Percentiles rank a stretch among this genome's conserved stretches.
These are phyloP conservation scores for Ascochyta rabiei DNA, from an alignment of 2,329 filamentous ascomycete species.

Conservation along the genomic window DNA sequence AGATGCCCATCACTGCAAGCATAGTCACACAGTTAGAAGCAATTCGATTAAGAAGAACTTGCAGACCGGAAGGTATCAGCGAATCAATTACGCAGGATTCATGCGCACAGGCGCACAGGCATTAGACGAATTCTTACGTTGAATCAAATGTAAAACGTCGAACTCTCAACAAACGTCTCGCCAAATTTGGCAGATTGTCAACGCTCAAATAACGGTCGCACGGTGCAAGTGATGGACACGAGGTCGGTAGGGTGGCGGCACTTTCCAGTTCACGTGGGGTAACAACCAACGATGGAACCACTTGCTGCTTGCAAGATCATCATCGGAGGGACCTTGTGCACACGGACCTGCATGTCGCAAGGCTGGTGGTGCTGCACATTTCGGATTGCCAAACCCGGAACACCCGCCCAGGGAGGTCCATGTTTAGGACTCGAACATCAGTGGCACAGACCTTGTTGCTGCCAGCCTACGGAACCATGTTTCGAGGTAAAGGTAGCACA, in stretches of 20 bases:
- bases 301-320: conserved; percentile 4
- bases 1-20: background rate
- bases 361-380: conserved; percentile 11
- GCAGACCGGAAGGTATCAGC: background rate
- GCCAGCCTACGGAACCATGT: conserved; percentile 15
- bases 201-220: conserved; percentile 15
- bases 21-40: conserved; percentile 1
- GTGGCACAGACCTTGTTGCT: conserved; percentile 13
- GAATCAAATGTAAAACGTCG: conserved; percentile 1
- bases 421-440: conserved; percentile 6
- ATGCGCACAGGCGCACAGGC: background rate
- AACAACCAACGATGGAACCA: conserved; percentile 14
- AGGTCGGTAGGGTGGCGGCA: conserved; percentile 7
- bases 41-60: background rate
- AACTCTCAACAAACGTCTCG: conserved; percentile 1
- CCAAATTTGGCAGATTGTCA: conserved; percentile 2
- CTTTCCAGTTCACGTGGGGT: conserved; percentile 14
- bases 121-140: background rate
- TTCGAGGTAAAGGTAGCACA: conserved; percentile 8
- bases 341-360: conserved; percentile 13
- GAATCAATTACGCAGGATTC: background rate
- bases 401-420: conserved; percentile 3
- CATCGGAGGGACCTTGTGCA: conserved; percentile 2
- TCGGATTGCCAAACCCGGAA: conserved; percentile 10
- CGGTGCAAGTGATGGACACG: conserved; percentile 9